phyloP scores from a whole-genome alignment of 768 basidiomycete species.

The Lentinus brumalis region DNA sequence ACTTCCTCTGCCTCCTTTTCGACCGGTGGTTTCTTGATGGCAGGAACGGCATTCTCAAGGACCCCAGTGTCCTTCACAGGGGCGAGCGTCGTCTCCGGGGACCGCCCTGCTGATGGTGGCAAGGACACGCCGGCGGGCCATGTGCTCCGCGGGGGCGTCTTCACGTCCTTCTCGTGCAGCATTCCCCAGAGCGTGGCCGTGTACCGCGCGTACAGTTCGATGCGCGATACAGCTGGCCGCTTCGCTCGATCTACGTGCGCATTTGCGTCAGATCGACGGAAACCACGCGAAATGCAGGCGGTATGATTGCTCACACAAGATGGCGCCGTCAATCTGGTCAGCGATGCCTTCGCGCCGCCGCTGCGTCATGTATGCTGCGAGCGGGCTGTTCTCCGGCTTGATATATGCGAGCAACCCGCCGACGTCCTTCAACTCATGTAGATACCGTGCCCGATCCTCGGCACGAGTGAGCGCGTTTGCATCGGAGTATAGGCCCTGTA shows the following conservation, averaged over 20 bases:
- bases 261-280: background rate
- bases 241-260: slow-evolving; percentile 48
- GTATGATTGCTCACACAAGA: slow-evolving; percentile 63
- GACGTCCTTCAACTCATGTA: slow-evolving; percentile 72
- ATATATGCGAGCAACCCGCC: slow-evolving; percentile 82
- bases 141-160: slow-evolving; percentile 39
- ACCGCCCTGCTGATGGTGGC: slow-evolving; percentile 34
- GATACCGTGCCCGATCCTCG: slow-evolving; percentile 60
- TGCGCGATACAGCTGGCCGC: slow-evolving; percentile 53
- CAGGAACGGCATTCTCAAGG: slow-evolving; percentile 12
- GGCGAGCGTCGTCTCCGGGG: background rate
- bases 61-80: slow-evolving; percentile 1
- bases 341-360: slow-evolving; percentile 80
- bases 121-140: slow-evolving; percentile 47
- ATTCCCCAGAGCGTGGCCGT: slow-evolving; percentile 62
- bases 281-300: background rate
- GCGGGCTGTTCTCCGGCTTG: slow-evolving; percentile 74
- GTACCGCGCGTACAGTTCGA: slow-evolving; percentile 69
- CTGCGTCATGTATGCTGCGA: slow-evolving; percentile 75
- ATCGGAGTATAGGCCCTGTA: slow-evolving; percentile 67
- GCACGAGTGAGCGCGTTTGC: slow-evolving; percentile 57
- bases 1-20: slow-evolving; percentile 45
- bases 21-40: slow-evolving; percentile 29
- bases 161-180: slow-evolving; percentile 52
- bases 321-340: slow-evolving; percentile 85